Evolutionary conservation across 352 stramenopile genomes (phyloP).

Genomic region (Pythium phragmiticola): DNA sequence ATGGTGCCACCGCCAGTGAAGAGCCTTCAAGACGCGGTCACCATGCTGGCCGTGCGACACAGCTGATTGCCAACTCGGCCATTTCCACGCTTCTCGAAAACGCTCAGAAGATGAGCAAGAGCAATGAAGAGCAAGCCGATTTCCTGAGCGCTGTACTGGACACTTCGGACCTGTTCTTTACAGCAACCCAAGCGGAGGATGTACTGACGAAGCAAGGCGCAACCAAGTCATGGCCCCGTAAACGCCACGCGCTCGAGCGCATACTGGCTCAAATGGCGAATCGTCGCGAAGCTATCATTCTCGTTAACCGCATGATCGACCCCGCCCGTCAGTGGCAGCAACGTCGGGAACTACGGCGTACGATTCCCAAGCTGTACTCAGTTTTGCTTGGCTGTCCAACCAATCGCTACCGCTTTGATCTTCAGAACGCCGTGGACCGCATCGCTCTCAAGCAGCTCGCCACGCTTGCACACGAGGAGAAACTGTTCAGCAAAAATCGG

Average conservation of each 20-base stretch:
- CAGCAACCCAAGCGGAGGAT: conserved; percentile 57
- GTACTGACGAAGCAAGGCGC: conserved; percentile 53
- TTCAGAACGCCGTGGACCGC: conserved; percentile 39
- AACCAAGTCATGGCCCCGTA: conserved; percentile 30
- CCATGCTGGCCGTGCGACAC: conserved; percentile 1
- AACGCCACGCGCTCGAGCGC: conserved; percentile 33
- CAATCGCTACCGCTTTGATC: conserved; percentile 62
- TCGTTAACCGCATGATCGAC: conserved; percentile 47
- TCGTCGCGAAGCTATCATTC: conserved; percentile 40
- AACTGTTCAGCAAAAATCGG: conserved; percentile 57
- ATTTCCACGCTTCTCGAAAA: conserved; percentile 46
- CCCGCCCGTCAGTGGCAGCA: conserved; percentile 51
- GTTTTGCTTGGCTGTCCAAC: conserved; percentile 68
- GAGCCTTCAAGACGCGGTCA: background rate
- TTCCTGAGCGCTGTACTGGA: conserved; percentile 55
- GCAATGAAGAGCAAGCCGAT: conserved; percentile 49
- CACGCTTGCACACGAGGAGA: conserved; percentile 69
- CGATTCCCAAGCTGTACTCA: conserved; percentile 60
- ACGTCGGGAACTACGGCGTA: conserved; percentile 47
- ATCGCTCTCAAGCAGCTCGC: conserved; percentile 56
- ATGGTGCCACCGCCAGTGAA: background rate
- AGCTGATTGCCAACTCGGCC: conserved; percentile 36
- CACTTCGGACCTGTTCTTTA: conserved; percentile 68
- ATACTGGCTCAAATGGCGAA: conserved; percentile 72
- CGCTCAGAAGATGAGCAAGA: conserved; percentile 41